Evolutionary conservation across 1,139 yeast species (phyloP), one percentile per base, ranked within the genome.

Genomic region (Oligophagozyma castellii): DNA sequence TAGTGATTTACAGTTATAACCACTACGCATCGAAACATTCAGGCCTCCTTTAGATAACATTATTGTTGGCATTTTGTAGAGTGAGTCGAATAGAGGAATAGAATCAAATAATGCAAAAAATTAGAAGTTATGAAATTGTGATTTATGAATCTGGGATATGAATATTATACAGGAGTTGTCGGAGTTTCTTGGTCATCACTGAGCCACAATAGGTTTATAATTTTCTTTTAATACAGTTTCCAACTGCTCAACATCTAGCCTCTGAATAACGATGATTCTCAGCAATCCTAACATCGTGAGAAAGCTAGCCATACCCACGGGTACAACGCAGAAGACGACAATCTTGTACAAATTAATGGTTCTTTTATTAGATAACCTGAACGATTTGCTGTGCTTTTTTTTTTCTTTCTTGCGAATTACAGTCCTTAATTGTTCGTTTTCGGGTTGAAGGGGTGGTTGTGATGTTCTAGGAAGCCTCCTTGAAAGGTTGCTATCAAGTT

Each of bases 311-410:
- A 89, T 47, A 0, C 98, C 98, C 14, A 89, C 86, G 0, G 98
- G 98, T 4, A 89, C 95, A 30, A 89, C 96, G 1, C 96, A 95
- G 60, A 81, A 89, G 1, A 89, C 95, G 1, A 80, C 86, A 28
- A 89, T 79, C 42, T 80, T 83, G 53, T 84, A 79, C 35, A 76
- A 62, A 46, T 78, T 84, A 39, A 89, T 70, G 38, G 84, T 79
- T 31, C 86, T 57, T 25, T 46, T 51, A 22, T 41, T 42, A 6
- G 48, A 37, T 29, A 43, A 46, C 26, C 38, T 39, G 35, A 43
- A 41, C 20, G 8, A 10, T 18, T 10, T 18, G 7, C 8, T 7
- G 20, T 5, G 33, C 4, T 14, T 30, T 21, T n/a, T 26, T 25
- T 12, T 23, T 16, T 10, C 12, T 7, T 18, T 7, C 7, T 18